Conservation (phyloP, 2,329 filamentous ascomycete genomes). For the Neofusicoccum sp. region DNA sequence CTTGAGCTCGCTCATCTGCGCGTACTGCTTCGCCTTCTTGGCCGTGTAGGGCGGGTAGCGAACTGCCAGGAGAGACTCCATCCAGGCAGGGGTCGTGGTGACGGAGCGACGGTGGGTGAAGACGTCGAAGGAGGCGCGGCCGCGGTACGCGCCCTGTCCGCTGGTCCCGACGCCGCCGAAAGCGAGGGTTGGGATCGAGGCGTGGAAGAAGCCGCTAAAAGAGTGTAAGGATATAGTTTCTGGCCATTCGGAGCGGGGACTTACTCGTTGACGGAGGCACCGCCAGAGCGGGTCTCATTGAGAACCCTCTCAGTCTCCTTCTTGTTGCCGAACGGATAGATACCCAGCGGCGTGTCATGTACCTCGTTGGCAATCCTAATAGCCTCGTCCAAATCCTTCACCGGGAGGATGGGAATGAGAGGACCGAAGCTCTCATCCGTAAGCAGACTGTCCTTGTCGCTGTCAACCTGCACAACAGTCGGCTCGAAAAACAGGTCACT, state of each 20-base stretch:
- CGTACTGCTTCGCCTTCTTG: slow-evolving; percentile 54
- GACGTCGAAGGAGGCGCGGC: slow-evolving; percentile 68
- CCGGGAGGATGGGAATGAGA: slow-evolving; percentile 78
- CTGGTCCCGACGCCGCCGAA: slow-evolving; percentile 84
- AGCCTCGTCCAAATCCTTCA: slow-evolving; percentile 78
- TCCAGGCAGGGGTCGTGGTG: slow-evolving; percentile 64
- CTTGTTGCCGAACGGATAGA: slow-evolving; percentile 83
- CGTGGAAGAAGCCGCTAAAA: slow-evolving; percentile 62
- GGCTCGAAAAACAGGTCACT: slow-evolving; percentile 81
- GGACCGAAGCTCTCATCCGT: slow-evolving; percentile 88
- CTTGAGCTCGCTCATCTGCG: slow-evolving; percentile 49
- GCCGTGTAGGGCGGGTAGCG: slow-evolving; percentile 62
- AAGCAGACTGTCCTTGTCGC: slow-evolving; percentile 73
- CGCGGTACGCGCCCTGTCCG: slow-evolving; percentile 74
- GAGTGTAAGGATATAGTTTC: background rate
- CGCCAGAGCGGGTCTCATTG: slow-evolving; percentile 49
- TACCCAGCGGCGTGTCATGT: slow-evolving; percentile 76
- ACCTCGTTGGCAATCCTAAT: slow-evolving; percentile 78
- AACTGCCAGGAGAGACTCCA: slow-evolving; percentile 64
- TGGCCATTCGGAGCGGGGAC: background rate
- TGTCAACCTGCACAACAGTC: slow-evolving; percentile 82
- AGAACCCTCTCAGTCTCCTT: slow-evolving; percentile 68
- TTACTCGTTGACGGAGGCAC: slow-evolving; percentile 49
- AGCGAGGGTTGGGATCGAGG: slow-evolving; percentile 65
- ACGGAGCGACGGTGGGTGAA: slow-evolving; percentile 64